Conservation (phyloP, 306 rosid species). For the Gleditsia sinensis region DNA sequence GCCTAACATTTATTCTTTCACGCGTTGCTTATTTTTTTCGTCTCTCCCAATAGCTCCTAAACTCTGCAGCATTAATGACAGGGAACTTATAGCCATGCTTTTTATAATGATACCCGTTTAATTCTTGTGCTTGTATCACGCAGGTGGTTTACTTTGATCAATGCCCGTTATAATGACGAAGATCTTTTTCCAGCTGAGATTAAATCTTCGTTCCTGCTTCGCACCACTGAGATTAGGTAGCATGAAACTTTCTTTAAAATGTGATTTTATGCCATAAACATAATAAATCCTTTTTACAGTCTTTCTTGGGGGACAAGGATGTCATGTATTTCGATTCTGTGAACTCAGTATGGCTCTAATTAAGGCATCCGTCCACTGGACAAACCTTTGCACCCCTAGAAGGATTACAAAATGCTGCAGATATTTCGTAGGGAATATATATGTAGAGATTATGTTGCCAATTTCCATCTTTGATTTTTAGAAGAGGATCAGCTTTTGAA, state of each 20-base stretch:
- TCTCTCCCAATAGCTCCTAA: neutral
- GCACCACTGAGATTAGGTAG: neutral
- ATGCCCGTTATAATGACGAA: neutral
- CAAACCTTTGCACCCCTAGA: neutral
- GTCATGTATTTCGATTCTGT: neutral
- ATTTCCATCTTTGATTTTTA: neutral
- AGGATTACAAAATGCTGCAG: neutral
- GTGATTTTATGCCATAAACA: conserved; percentile 16
- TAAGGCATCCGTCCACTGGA: conserved; percentile 10
- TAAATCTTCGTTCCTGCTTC: neutral
- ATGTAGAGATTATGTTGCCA: neutral
- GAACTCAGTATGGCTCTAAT: neutral
- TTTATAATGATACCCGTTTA: neutral
- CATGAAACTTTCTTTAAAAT: neutral
- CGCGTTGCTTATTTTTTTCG: neutral
- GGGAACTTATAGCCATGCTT: neutral
- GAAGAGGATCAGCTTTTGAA: neutral
- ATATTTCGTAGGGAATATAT: conserved; percentile 5
- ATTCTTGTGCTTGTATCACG: neutral
- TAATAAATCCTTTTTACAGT: neutral
- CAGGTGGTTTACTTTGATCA: neutral
- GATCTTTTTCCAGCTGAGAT: neutral
- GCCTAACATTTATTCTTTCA: neutral
- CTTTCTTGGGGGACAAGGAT: neutral
- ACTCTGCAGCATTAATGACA: neutral